Evolutionary conservation across 768 basidiomycete species (phyloP).

Genomic region (Lactarius indigo): DNA sequence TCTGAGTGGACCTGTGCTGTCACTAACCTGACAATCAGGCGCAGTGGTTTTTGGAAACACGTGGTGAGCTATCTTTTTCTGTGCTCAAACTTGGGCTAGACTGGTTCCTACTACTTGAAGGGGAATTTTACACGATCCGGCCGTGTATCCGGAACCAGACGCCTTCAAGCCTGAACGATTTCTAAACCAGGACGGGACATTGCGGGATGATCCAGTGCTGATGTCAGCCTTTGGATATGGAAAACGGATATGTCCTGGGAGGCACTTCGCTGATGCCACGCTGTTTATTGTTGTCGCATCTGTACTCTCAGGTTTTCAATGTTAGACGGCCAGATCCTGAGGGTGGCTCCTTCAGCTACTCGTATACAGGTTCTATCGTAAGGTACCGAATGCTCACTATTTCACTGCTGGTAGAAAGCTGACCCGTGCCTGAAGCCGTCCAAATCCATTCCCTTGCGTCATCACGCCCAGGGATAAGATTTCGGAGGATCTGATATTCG

Average conservation of each 20-base stretch:
- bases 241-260: conserved; percentile 20
- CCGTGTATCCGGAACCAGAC: conserved; percentile 27
- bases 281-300: conserved; percentile 17
- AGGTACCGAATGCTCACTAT: background rate
- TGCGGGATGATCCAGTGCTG: conserved; percentile 14
- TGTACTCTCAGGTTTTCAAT: conserved; percentile 16
- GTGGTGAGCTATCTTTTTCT: background rate
- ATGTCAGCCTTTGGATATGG: conserved; percentile 7
- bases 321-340: background rate
- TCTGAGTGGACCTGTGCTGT: background rate
- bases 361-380: background rate
- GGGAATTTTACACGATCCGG: conserved; percentile 28
- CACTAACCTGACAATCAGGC: background rate
- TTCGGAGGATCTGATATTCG: conserved; percentile 9
- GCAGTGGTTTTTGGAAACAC: background rate
- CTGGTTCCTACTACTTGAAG: conserved; percentile 5
- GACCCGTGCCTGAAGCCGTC: background rate
- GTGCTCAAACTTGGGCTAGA: background rate
- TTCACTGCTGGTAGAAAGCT: background rate
- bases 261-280: conserved; percentile 19
- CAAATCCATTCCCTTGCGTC: background rate
- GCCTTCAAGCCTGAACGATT: conserved; percentile 28
- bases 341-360: background rate
- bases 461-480: conserved; percentile 1
- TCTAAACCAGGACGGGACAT: conserved; percentile 16